Evolutionary conservation across 768 basidiomycete genomes (phyloP).

Genomic region (Tulasnella sp.): DNA sequence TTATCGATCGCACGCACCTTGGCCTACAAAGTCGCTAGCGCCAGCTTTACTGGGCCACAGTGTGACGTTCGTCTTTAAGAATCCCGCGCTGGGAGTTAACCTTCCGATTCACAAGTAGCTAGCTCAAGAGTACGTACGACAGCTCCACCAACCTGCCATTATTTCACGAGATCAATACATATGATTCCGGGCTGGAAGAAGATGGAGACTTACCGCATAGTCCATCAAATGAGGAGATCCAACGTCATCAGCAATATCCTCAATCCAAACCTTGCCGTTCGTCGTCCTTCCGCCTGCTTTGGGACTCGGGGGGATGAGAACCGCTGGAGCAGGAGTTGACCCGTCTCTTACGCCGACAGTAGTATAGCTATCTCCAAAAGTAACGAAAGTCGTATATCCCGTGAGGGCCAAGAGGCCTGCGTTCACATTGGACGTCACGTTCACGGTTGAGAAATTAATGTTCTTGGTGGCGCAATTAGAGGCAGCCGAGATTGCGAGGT

Average conservation of each 20-base stretch:
- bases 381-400: constrained; percentile 38
- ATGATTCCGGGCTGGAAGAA: background rate
- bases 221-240: constrained; percentile 38
- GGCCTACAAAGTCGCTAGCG: constrained; percentile 39
- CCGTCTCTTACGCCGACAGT: constrained; percentile 42
- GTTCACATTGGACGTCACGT: constrained; percentile 40
- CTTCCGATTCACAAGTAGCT: no score
- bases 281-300: constrained; percentile 42
- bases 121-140: no score
- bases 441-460: constrained; percentile 29
- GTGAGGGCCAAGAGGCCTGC: constrained; percentile 33
- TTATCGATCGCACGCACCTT: constrained; percentile 29
- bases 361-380: constrained; percentile 47
- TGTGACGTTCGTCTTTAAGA: constrained; percentile 38
- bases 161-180: background rate
- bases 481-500: constrained; percentile 32
- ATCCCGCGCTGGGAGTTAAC: constrained; percentile 23
- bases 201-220: constrained; percentile 36
- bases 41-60: constrained; percentile 44
- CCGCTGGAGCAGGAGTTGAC: constrained; percentile 32
- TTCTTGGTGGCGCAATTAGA: constrained; percentile 33
- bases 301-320: constrained; percentile 35
- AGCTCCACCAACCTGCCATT: no score
- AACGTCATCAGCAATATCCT: constrained; percentile 34
- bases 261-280: constrained; percentile 43